Evolutionary conservation across 1,139 yeast genomes (phyloP).

Genomic region (Pichia sp.): DNA sequence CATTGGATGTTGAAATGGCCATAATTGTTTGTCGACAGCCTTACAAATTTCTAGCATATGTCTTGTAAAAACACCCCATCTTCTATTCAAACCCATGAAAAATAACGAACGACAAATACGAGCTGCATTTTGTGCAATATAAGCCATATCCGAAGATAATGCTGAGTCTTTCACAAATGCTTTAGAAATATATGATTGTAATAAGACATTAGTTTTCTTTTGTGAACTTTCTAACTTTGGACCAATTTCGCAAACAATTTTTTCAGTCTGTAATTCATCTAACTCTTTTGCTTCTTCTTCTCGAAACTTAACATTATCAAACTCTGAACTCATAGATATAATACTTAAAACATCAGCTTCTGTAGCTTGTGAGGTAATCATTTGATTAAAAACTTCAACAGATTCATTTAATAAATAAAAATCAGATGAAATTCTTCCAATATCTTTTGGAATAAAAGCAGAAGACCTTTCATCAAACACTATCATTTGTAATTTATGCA

Average conservation of each 20-base stretch:
- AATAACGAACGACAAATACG: slow-evolving; percentile 90
- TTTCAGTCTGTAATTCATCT: slow-evolving; percentile 50
- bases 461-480: slow-evolving; percentile 83
- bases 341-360: slow-evolving; percentile 90
- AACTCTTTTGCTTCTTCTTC: slow-evolving; percentile 83
- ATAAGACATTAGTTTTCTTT: slow-evolving; percentile 80
- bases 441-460: slow-evolving; percentile 75
- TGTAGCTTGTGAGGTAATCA: slow-evolving; percentile 78
- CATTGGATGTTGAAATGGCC: slow-evolving; percentile 92
- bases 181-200: slow-evolving; percentile 84
- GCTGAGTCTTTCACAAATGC: slow-evolving; percentile 72
- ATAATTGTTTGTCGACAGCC: slow-evolving; percentile 72
- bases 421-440: slow-evolving; percentile 93
- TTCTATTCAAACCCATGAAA: slow-evolving; percentile 73
- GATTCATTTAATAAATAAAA: slow-evolving; percentile 81
- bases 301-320: slow-evolving; percentile 82
- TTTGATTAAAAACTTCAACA: slow-evolving; percentile 81
- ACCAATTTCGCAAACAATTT: slow-evolving; percentile 76
- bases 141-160: slow-evolving; percentile 76
- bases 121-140: slow-evolving; percentile 92
- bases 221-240: slow-evolving; percentile 71
- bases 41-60: slow-evolving; percentile 77
- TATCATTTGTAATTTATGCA: slow-evolving; percentile 87
- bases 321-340: slow-evolving; percentile 90
- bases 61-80: slow-evolving; percentile 82